A percentile compares a stretch with the other conserved stretches of the same genome.
Conservation (phyloP, 139 green algal genomes). For the Micractinium sp. region DNA sequence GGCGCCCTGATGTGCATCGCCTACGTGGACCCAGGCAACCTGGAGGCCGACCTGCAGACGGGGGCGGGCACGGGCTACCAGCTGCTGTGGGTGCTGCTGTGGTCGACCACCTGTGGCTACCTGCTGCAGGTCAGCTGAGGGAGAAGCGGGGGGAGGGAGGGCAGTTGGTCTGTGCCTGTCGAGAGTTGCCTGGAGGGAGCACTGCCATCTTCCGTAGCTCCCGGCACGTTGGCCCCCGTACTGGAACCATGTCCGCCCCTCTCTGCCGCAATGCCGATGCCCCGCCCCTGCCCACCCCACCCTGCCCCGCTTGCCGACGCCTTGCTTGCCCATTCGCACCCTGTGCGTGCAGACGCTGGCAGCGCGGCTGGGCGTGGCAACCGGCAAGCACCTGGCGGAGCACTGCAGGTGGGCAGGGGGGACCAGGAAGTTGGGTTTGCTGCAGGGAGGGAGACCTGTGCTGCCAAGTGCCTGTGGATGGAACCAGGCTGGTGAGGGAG, state of each 20-base stretch:
- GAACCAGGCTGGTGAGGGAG: too few relatives aligned
- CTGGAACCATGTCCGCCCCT: too few relatives aligned
- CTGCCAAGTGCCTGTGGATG: too few relatives aligned
- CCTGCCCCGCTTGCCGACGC: neutral
- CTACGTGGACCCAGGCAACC: constrained; percentile 59
- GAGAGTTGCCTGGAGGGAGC: too few relatives aligned
- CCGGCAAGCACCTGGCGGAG: constrained; percentile 44
- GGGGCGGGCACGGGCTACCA: constrained; percentile 49
- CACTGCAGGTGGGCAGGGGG: neutral
- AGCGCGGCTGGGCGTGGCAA: constrained; percentile 50
- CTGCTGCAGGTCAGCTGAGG: neutral
- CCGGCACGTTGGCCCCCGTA: too few relatives aligned
- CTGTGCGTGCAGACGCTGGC: constrained; percentile 42
- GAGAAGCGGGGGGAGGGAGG: neutral
- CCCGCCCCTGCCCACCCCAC: neutral
- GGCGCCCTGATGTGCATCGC: constrained; percentile 55
- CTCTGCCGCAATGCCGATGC: too few relatives aligned
- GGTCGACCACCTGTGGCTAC: constrained; percentile 19
- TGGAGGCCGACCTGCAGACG: constrained; percentile 58
- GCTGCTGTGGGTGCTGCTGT: constrained; percentile 54
- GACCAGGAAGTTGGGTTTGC: too few relatives aligned
- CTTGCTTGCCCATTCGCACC: neutral
- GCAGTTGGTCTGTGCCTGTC: too few relatives aligned
- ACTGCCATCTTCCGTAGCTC: too few relatives aligned
- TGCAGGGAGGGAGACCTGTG: too few relatives aligned